Evolutionary conservation across 441 rosid species (phyloP).

Genomic region (Adansonia grandidieri): DNA sequence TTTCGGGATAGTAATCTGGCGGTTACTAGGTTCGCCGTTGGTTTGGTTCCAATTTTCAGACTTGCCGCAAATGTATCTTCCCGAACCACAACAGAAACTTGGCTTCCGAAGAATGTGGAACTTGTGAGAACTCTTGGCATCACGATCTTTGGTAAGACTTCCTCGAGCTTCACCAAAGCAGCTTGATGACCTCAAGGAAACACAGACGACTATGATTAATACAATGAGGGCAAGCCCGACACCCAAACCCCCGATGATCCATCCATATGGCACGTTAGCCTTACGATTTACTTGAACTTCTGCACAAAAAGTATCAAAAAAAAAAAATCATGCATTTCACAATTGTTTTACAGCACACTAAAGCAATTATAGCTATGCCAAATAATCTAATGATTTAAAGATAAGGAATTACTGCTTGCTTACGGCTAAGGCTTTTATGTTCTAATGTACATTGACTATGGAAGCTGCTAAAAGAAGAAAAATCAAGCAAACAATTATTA

Average conservation of each 20-base stretch:
- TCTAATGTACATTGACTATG: constrained; percentile 6
- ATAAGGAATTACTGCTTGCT: background rate
- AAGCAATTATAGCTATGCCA: background rate
- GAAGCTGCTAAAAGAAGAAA: background rate
- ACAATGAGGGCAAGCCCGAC: constrained; percentile 64
- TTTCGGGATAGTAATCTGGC: constrained; percentile 69
- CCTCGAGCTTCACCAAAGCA: constrained; percentile 48
- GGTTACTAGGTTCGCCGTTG: constrained; percentile 64
- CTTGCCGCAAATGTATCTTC: constrained; percentile 77
- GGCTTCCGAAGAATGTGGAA: constrained; percentile 89
- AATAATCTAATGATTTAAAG: background rate
- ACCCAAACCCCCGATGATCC: constrained; percentile 87
- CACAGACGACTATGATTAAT: constrained; percentile 50
- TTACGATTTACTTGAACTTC: constrained; percentile 53
- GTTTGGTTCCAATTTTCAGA: constrained; percentile 70
- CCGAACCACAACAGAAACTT: constrained; percentile 87
- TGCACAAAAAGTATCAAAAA: constrained; percentile 41
- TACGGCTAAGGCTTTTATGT: background rate
- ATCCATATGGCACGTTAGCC: constrained; percentile 66
- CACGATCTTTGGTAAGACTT: constrained; percentile 44
- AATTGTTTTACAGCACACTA: background rate
- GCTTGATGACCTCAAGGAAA: constrained; percentile 65
- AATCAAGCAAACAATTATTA: constrained; percentile 5
- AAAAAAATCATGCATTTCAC: background rate
- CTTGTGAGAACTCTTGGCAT: constrained; percentile 58